phyloP scores from a whole-genome alignment of 805 yeast genomes.

The Ogataea degrootiae region DNA sequence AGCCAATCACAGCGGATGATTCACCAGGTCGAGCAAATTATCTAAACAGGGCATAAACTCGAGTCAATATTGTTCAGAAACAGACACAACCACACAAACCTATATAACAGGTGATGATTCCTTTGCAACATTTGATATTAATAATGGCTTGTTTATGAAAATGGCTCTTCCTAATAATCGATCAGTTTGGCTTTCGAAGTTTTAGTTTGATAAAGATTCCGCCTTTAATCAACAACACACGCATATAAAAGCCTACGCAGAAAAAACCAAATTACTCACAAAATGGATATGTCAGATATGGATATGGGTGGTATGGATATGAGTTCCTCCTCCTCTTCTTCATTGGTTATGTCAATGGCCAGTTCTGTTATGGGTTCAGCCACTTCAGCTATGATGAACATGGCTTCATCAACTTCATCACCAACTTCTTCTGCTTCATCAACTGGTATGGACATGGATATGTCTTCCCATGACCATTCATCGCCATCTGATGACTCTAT shows the following conservation, averaged over 20 bases:
- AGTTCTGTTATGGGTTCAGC: background rate
- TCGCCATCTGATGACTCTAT: slow-evolving; percentile 5
- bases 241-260: background rate
- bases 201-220: too few relatives aligned
- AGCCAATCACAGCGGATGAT: too few relatives aligned
- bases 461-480: slow-evolving; percentile 10
- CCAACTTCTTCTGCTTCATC: background rate
- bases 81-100: too few relatives aligned
- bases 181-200: too few relatives aligned
- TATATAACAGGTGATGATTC: too few relatives aligned
- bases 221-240: too few relatives aligned
- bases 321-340: background rate
- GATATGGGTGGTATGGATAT: slow-evolving; percentile 4
- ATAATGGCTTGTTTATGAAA: too few relatives aligned
- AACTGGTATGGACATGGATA: slow-evolving; percentile 14
- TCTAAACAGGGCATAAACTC: too few relatives aligned
- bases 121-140: too few relatives aligned
- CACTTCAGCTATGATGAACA: background rate
- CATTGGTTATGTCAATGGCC: background rate
- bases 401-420: background rate
- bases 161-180: too few relatives aligned
- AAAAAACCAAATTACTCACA: background rate
- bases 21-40: too few relatives aligned
- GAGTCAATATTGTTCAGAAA: too few relatives aligned
- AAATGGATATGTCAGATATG: background rate